Evolutionary conservation across 371 early-diverging fungal genomes (phyloP).

Genomic region (Mortierella sp.): DNA sequence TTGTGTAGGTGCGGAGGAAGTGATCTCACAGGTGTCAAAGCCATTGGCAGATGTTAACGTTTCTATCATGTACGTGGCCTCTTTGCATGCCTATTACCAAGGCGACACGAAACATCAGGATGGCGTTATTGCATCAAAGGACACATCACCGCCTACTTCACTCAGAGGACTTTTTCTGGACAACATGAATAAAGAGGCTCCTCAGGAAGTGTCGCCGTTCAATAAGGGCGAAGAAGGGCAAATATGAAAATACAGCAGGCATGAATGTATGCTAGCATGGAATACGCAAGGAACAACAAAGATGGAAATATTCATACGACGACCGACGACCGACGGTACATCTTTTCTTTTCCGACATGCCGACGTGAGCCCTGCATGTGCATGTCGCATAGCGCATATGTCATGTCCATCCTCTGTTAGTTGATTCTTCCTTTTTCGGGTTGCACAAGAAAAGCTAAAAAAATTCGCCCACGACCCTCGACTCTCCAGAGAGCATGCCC

Average conservation of each 20-base stretch:
- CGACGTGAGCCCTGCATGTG: conserved; percentile 3
- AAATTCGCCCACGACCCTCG: not conserved
- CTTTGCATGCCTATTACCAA: not conserved
- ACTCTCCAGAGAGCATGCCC: not conserved
- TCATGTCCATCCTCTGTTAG: not conserved
- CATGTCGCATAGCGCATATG: not conserved
- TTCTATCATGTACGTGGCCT: conserved; percentile 51
- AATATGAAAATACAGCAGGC: too few relatives aligned
- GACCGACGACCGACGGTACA: not conserved
- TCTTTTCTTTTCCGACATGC: not conserved
- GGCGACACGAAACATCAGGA: not conserved
- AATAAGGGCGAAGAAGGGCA: too few relatives aligned
- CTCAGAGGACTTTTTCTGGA: not conserved
- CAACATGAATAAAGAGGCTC: not conserved
- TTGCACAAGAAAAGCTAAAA: conserved; percentile 10
- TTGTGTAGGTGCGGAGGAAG: conserved; percentile 38
- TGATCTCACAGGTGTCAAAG: conserved; percentile 48
- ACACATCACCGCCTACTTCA: not conserved
- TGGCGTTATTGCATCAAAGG: not conserved
- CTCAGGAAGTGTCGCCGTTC: not conserved
- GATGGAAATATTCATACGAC: not conserved
- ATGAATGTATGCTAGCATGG: not conserved
- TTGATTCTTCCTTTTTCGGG: not conserved
- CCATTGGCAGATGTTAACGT: conserved; percentile 50
- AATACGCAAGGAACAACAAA: not conserved